Conservation (phyloP, 192 early-diverging fungal genomes). For the Backusella circina region DNA sequence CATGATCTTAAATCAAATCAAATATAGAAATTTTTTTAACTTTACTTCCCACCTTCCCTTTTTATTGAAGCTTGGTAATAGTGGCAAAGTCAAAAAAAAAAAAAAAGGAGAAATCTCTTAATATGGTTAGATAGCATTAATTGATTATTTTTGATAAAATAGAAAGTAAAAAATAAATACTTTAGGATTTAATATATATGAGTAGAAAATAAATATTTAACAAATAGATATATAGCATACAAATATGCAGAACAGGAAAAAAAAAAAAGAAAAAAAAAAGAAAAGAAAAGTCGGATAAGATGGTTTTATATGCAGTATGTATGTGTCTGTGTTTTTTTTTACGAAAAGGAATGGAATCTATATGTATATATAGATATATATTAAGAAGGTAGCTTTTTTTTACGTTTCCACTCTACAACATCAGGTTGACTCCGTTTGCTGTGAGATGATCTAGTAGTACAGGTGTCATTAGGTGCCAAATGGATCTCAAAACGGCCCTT, state of each 20-base stretch:
- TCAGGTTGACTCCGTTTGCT: background rate
- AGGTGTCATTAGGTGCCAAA: background rate
- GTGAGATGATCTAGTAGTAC: background rate
- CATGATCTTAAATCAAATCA: background rate
- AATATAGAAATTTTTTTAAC: background rate
- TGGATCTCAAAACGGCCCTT: conserved; percentile 24
- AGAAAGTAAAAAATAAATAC: background rate
- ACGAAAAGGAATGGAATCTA: background rate
- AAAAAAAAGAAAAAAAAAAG: too few species aligned
- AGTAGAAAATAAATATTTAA: background rate
- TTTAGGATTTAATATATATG: background rate
- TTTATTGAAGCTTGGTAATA: background rate
- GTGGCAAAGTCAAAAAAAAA: background rate
- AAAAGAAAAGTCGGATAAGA: too few species aligned
- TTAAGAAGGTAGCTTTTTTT: background rate
- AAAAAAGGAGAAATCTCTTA: background rate
- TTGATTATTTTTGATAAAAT: background rate
- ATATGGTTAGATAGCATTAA: background rate
- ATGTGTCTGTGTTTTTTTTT: background rate
- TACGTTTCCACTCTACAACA: conserved; percentile 17
- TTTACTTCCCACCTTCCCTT: background rate
- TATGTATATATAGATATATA: too few species aligned
- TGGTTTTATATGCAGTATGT: background rate
- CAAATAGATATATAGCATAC: background rate
- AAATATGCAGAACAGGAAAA: background rate